Conservation (phyloP, 345 rosid species). For the Cardamine chenopodiifolia region DNA sequence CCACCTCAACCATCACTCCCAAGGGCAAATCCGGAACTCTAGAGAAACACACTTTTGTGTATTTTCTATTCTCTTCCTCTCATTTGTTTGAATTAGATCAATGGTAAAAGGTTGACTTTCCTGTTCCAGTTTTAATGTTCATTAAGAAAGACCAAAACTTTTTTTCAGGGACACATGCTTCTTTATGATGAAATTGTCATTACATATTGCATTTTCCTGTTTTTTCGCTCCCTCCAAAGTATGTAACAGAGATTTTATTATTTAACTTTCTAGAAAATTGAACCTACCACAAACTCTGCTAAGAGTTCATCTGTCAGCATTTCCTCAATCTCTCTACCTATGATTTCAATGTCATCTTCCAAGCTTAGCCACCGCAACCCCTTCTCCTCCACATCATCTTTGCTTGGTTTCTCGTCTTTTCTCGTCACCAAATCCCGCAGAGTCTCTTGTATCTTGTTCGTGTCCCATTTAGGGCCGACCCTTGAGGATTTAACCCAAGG, state of each 20-base stretch:
- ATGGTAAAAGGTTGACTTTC: conserved; percentile 5
- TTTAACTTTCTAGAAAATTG: conserved; percentile 33
- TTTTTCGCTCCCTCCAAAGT: neutral
- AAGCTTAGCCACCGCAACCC: conserved; percentile 63
- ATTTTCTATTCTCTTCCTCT: neutral
- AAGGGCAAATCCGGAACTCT: conserved; percentile 28
- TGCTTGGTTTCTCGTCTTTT: conserved; percentile 45
- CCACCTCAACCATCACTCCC: conserved; percentile 34
- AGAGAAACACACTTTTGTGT: neutral
- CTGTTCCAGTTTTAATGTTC: neutral
- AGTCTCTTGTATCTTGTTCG: conserved; percentile 48
- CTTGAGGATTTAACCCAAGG: conserved; percentile 62
- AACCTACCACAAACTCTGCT: conserved; percentile 52
- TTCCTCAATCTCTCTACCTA: conserved; percentile 77
- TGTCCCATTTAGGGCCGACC: conserved; percentile 45
- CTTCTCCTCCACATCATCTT: conserved; percentile 47
- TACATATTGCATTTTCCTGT: conserved; percentile 25
- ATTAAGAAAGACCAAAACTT: conserved; percentile 6
- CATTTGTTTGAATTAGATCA: neutral
- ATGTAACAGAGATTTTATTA: conserved; percentile 16
- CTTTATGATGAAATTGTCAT: conserved; percentile 41
- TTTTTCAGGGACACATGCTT: conserved; percentile 7
- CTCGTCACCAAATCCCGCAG: conserved; percentile 49
- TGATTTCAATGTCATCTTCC: conserved; percentile 55
- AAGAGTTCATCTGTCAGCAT: conserved; percentile 66